Conservation (phyloP, 257 asterid genomes). For the Petunia axillaris region DNA sequence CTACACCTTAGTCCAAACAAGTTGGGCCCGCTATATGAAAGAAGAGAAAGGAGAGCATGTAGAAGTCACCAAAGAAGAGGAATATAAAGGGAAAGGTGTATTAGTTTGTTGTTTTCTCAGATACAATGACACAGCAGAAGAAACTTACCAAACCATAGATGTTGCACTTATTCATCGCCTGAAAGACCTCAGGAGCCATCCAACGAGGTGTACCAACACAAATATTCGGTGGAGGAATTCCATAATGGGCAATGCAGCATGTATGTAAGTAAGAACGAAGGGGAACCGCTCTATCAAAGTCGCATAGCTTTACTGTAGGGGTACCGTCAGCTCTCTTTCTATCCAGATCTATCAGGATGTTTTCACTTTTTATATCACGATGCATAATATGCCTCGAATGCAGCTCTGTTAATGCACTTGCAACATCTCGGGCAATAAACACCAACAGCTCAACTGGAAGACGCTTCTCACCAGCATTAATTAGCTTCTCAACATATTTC, state of each 20-base stretch:
- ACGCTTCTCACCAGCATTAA: slow-evolving; percentile 56
- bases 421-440: slow-evolving; percentile 74
- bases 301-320: slow-evolving; percentile 85
- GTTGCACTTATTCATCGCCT: slow-evolving; percentile 41
- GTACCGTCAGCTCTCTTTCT: slow-evolving; percentile 66
- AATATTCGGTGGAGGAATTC: slow-evolving; percentile 79
- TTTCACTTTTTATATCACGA: slow-evolving; percentile 91
- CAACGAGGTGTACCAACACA: slow-evolving; percentile 98
- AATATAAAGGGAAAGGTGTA: not conserved
- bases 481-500: slow-evolving; percentile 67
- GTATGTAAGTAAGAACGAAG: slow-evolving; percentile 74
- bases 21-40: not conserved
- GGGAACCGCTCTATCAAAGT: slow-evolving; percentile 88
- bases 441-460: slow-evolving; percentile 56
- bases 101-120: not conserved
- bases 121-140: not conserved
- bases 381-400: slow-evolving; percentile 81
- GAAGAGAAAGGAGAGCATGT: not conserved
- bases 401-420: slow-evolving; percentile 72
- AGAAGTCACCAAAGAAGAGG: not conserved
- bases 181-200: slow-evolving; percentile 94
- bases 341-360: slow-evolving; percentile 78
- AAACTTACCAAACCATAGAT: slow-evolving; percentile 59
- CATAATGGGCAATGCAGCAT: slow-evolving; percentile 89
- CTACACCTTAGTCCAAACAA: too few species aligned